A percentile compares a stretch with the other conserved stretches of the same genome.
Conservation (phyloP, 2,329 filamentous ascomycete genomes). For the Shiraia bambusicola region DNA sequence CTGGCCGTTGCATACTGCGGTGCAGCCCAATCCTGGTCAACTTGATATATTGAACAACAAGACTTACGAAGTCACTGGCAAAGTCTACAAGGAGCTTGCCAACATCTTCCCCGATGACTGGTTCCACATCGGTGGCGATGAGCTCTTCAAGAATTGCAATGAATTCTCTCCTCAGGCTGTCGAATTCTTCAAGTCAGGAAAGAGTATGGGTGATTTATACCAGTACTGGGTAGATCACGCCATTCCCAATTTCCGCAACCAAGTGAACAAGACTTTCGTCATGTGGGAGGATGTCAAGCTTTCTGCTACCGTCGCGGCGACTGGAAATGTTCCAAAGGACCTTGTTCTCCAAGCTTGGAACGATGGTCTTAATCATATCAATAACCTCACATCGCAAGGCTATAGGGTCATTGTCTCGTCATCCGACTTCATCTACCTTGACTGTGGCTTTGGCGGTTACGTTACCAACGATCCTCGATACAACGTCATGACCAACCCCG, state of each 20-base stretch:
- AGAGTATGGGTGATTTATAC: constrained; percentile 54
- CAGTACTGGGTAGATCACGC: constrained; percentile 58
- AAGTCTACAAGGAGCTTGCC: constrained; percentile 58
- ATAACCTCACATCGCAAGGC: constrained; percentile 52
- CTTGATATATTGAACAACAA: constrained; percentile 58
- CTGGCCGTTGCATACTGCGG: constrained; percentile 57
- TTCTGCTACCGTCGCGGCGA: constrained; percentile 45
- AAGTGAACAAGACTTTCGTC: constrained; percentile 53
- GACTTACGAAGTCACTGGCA: constrained; percentile 56
- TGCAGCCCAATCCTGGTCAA: constrained; percentile 59
- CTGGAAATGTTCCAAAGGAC: constrained; percentile 52
- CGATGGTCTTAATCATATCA: constrained; percentile 54
- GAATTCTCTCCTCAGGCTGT: constrained; percentile 56
- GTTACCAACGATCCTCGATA: constrained; percentile 59
- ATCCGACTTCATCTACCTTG: constrained; percentile 58
- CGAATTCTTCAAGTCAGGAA: constrained; percentile 54
- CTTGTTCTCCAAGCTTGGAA: constrained; percentile 60
- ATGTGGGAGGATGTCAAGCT: constrained; percentile 61
- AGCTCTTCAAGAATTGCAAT: constrained; percentile 59
- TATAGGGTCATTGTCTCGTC: constrained; percentile 60
- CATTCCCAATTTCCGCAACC: constrained; percentile 53
- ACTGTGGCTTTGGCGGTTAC: constrained; percentile 58
- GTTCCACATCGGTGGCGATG: constrained; percentile 60
- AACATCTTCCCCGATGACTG: constrained; percentile 54
- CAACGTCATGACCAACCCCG: constrained; percentile 56